Percentiles rank a stretch among this genome's conserved stretches.
phyloP scores from a whole-genome alignment of 2,329 filamentous ascomycete genomes.

The Massarina eburnea region DNA sequence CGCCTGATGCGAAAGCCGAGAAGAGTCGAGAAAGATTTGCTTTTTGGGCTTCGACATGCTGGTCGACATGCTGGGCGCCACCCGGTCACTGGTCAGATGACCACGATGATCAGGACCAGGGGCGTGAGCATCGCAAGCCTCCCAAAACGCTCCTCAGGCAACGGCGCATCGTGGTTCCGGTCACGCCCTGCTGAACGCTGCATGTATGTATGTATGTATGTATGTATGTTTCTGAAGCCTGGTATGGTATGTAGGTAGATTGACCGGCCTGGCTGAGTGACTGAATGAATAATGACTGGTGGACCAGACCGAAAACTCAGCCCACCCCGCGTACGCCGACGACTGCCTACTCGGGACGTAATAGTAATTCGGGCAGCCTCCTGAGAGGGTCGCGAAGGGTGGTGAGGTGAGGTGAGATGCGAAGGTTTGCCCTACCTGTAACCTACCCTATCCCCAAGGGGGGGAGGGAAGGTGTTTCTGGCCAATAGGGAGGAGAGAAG shows the following conservation, averaged over 20 bases:
- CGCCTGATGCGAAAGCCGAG: constrained; percentile 13
- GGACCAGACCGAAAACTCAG: constrained; percentile 17
- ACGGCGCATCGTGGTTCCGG: constrained; percentile 26
- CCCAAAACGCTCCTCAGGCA: constrained; percentile 21
- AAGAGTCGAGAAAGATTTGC: constrained; percentile 4
- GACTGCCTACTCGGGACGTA: not conserved
- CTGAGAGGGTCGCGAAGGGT: too few species aligned
- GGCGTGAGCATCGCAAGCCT: constrained; percentile 9
- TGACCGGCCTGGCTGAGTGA: not conserved
- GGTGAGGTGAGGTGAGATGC: too few species aligned
- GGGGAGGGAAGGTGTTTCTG: too few species aligned
- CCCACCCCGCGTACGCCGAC: constrained; percentile 8
- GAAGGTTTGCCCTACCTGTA: too few species aligned
- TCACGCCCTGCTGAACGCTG: constrained; percentile 16
- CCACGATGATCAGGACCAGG: constrained; percentile 1
- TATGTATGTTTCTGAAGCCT: not conserved
- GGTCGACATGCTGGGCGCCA: not conserved
- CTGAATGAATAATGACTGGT: constrained; percentile 10
- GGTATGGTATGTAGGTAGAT: too few species aligned
- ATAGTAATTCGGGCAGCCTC: too few species aligned
- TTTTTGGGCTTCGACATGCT: constrained; percentile 17
- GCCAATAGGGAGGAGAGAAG: too few species aligned
- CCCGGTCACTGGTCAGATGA: constrained; percentile 21
- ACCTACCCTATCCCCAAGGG: too few species aligned
- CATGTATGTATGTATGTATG: constrained; percentile 3